These are phyloP conservation scores for Clarkia xantiana DNA, from an alignment of 345 rosid genomes.

Conservation along the genomic window DNA sequence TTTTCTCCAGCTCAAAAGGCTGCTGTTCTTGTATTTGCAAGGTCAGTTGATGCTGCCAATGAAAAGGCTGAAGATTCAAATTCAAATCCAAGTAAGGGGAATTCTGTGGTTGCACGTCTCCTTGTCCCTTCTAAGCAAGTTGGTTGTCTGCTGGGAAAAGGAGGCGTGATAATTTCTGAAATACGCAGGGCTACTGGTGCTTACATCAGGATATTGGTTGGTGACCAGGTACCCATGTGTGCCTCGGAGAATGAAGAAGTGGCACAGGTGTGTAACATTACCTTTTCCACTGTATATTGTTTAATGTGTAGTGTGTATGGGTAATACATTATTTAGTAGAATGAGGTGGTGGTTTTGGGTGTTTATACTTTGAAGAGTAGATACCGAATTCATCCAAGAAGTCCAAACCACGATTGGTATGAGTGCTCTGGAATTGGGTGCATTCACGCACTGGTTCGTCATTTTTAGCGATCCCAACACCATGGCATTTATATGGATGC, in stretches of 20 bases:
- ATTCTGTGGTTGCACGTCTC: conserved; percentile 51
- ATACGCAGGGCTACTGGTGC: conserved; percentile 63
- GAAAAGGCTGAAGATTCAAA: conserved; percentile 39
- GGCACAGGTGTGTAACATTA: conserved; percentile 45
- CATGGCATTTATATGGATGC: no score
- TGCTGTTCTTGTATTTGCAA: conserved; percentile 52
- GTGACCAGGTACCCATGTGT: conserved; percentile 58
- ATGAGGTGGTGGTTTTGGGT: no score
- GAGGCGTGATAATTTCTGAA: conserved; percentile 66
- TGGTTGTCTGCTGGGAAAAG: conserved; percentile 80
- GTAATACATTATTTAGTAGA: background rate
- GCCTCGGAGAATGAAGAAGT: conserved; percentile 54
- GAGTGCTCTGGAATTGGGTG: no score
- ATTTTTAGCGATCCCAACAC: no score
- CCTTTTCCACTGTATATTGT: background rate
- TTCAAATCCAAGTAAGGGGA: conserved; percentile 26
- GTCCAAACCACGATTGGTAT: no score
- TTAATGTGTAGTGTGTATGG: background rate
- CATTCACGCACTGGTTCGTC: no score
- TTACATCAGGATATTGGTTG: conserved; percentile 31
- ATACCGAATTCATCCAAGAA: no score
- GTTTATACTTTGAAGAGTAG: no score
- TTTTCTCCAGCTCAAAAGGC: conserved; percentile 75
- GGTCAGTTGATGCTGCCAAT: conserved; percentile 42
- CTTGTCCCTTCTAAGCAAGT: conserved; percentile 60